Conservation (phyloP, 2,329 filamentous ascomycete genomes). For the Hymenoscyphus fructigenus region DNA sequence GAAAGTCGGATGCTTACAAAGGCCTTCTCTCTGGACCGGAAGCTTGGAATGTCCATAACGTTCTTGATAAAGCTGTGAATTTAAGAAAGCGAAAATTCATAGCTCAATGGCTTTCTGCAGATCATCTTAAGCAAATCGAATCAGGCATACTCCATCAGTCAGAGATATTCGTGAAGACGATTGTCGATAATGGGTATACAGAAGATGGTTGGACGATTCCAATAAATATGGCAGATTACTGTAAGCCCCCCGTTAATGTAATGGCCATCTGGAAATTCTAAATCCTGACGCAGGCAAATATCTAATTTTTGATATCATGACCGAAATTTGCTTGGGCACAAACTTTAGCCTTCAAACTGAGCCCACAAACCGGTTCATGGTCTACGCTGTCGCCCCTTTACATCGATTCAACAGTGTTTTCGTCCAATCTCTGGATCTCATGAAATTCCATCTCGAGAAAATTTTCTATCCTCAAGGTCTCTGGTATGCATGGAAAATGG, state of each 20-base stretch:
- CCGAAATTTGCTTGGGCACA: constrained; percentile 23
- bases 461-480: not conserved
- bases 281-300: constrained; percentile 15
- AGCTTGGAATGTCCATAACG: no score
- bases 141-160: not conserved
- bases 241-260: not conserved
- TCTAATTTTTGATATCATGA: constrained; percentile 31
- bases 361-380: constrained; percentile 19
- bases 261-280: not conserved
- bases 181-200: not conserved
- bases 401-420: constrained; percentile 25
- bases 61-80: no score
- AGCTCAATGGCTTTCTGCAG: no score
- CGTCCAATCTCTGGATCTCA: constrained; percentile 3
- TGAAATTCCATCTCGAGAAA: not conserved
- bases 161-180: not conserved
- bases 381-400: constrained; percentile 14
- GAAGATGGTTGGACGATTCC: not conserved
- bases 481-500: no score
- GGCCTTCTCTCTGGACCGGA: no score
- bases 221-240: not conserved
- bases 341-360: constrained; percentile 18
- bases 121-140: constrained; percentile 3
- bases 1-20: no score
- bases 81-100: no score